These are phyloP conservation scores for Euclidium syriacum DNA, from an alignment of 345 rosid genomes.

Conservation along the genomic window DNA sequence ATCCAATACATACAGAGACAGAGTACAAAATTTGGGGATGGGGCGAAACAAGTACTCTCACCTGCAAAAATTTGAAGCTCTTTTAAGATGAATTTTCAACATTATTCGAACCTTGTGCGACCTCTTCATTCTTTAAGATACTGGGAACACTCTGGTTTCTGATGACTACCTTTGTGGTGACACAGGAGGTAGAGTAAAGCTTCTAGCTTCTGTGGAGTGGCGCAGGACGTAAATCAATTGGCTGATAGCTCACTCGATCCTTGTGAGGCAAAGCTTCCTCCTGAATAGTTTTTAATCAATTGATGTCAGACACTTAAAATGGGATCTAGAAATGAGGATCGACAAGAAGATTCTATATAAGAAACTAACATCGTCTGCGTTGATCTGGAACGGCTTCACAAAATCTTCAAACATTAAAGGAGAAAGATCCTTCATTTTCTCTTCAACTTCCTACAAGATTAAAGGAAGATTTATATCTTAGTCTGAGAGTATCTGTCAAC, in stretches of 20 bases:
- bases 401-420: slow-evolving; percentile 82
- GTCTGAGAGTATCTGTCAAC: not conserved
- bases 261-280: slow-evolving; percentile 69
- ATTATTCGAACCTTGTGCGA: not conserved
- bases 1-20: slow-evolving; percentile 9
- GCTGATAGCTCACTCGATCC: slow-evolving; percentile 57
- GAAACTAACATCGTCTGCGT: slow-evolving; percentile 53
- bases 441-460: slow-evolving; percentile 68
- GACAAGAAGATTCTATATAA: not conserved
- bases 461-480: slow-evolving; percentile 1
- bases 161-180: not conserved
- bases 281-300: slow-evolving; percentile 35
- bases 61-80: not conserved
- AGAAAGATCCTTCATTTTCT: slow-evolving; percentile 55
- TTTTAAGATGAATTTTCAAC: slow-evolving; percentile 6
- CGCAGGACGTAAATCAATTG: slow-evolving; percentile 74
- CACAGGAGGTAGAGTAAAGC: not conserved
- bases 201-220: slow-evolving; percentile 65
- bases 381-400: slow-evolving; percentile 76
- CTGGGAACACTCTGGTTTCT: not conserved
- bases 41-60: not conserved
- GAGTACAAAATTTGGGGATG: not conserved
- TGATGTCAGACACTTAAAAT: not conserved
- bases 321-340: slow-evolving; percentile 1
- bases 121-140: not conserved